Conservation (phyloP, 2,329 filamentous ascomycete species). For the Penicillium occitanis region DNA sequence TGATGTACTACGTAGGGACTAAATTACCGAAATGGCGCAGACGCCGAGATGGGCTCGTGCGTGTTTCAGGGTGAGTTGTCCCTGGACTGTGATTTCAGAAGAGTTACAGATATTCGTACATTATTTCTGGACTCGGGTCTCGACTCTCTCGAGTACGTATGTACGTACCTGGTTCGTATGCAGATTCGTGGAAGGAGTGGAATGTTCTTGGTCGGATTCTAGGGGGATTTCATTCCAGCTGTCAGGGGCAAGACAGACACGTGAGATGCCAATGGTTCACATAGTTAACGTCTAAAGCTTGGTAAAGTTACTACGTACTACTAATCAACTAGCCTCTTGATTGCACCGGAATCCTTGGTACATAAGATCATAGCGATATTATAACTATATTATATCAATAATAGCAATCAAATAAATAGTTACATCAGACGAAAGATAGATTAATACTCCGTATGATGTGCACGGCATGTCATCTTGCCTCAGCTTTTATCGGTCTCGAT, state of each 20-base stretch:
- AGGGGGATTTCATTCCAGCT: background rate
- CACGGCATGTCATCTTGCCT: constrained; percentile 9
- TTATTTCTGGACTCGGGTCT: background rate
- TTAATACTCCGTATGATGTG: background rate
- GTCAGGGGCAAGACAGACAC: background rate
- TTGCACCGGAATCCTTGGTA: background rate
- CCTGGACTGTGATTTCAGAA: background rate
- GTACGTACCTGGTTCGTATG: background rate
- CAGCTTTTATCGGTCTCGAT: background rate
- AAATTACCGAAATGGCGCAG: background rate
- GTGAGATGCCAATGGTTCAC: background rate
- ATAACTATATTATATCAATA: background rate
- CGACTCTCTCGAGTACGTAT: background rate
- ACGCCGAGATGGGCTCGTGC: constrained; percentile 10
- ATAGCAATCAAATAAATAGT: background rate
- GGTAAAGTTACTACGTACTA: background rate
- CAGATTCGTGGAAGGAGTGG: background rate
- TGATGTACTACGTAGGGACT: background rate
- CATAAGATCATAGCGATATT: background rate
- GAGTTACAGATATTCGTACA: constrained; percentile 1
- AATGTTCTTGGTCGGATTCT: background rate
- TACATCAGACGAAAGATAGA: background rate
- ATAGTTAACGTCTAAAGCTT: background rate
- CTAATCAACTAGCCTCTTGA: background rate
- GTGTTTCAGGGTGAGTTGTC: constrained; percentile 12